Base-by-base conservation (phyloP, 2,329 filamentous ascomycete genomes). In the Tolypocladium nubicola region DNA sequence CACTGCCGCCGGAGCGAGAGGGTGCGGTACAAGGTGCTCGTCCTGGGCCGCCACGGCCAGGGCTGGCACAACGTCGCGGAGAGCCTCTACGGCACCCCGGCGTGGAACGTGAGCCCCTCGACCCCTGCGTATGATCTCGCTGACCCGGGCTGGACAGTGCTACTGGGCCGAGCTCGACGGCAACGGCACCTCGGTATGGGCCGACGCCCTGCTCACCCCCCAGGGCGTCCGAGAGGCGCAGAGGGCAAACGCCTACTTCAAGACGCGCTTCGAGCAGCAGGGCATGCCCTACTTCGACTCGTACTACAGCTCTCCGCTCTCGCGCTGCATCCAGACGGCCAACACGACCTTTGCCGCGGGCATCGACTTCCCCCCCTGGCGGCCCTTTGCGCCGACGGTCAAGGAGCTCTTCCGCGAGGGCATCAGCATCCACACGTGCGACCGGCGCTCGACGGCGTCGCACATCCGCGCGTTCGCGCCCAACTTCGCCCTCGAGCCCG, bases 41-140 rank as follows among this genome's bases (percentile, higher is more conserved):
- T 85, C 69, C 76, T 88, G 68, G 86, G 82, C 3, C 82, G 87
- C 43, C 87, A 90, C 65, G 87, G 87, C 26, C 80, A 90, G 69
- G 87, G 87, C 14, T 82, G 74, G 63, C 81, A 84, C 61, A 85
- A 84, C 61, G 77, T 76, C 8, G 86, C 85, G 16, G 83, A 88
- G 69, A 74, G 75, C 35, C 86, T 77, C 67, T 89, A 87, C 62
- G 85, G 85, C 52, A 88, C 85, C 0, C 79, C 82, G 1, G 82
- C 81, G 3, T 89, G 86, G 86, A 85, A 89, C 66, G 82, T 81
- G 68, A 63, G 80, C 72, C 21, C 30, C 33, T 52, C 19, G 14
- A 26, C 33, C 16, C 33, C 13, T 26, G 23, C 39, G 37, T 7
- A 62, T 61, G 64, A 66, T 63, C 45, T 49, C 13, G 16, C 47